Conservation (phyloP, 305 asterid genomes). For the Fraxinus velutina region DNA sequence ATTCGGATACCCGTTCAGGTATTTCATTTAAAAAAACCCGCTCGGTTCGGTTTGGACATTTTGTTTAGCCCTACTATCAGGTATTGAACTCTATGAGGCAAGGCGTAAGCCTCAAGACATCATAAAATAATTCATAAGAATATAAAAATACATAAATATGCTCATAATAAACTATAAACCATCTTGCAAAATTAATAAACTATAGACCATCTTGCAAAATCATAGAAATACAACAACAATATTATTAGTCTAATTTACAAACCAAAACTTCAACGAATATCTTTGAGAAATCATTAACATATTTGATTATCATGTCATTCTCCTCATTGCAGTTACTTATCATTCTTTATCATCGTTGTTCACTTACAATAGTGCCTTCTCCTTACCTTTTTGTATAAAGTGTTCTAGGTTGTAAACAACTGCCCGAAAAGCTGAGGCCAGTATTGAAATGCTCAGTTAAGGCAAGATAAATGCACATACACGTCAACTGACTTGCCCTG, state of each 20-base stretch:
- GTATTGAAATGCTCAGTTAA: neutral
- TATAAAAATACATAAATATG: neutral
- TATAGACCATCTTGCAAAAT: neutral
- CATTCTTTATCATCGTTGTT: neutral
- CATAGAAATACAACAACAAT: neutral
- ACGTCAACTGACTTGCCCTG: neutral
- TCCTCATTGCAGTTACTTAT: neutral
- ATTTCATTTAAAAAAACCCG: too few relatives aligned
- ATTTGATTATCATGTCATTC: neutral
- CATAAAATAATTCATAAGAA: neutral
- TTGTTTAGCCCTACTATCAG: neutral
- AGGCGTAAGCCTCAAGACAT: neutral
- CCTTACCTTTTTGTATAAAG: neutral
- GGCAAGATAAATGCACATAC: neutral
- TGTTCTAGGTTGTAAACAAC: neutral
- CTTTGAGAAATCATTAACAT: neutral
- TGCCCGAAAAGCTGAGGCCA: neutral
- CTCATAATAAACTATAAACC: neutral
- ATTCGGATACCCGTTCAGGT: too few relatives aligned
- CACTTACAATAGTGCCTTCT: neutral
- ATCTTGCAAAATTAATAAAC: neutral
- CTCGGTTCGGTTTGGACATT: too few relatives aligned
- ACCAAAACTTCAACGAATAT: neutral
- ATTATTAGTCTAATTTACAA: neutral
- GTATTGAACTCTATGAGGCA: neutral